Evolutionary conservation across 2,329 filamentous ascomycete species (phyloP).

Genomic region (Colletotrichum kahawae): DNA sequence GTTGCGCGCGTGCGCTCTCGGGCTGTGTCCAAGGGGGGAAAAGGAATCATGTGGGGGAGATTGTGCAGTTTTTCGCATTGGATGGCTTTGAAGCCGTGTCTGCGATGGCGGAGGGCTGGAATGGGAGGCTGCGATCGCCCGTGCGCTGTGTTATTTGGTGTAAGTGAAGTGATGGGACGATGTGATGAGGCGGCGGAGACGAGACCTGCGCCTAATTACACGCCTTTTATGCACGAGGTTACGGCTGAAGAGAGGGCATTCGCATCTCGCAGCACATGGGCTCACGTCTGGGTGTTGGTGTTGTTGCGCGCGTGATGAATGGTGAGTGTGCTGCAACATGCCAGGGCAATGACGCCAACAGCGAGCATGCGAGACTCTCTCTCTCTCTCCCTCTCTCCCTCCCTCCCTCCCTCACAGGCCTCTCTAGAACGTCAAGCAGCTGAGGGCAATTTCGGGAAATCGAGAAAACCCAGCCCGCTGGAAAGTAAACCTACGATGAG

Average conservation of each 20-base stretch:
- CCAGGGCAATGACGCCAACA: not conserved
- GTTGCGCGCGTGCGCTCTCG: not conserved
- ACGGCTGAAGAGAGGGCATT: not conserved
- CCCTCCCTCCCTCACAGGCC: not conserved
- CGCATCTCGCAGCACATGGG: fast-evolving
- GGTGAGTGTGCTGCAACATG: fast-evolving
- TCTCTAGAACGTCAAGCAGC: not conserved
- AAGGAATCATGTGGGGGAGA: not conserved
- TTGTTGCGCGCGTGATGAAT: not conserved
- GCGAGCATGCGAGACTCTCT: not conserved
- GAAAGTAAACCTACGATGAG: not conserved
- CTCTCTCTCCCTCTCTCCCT: not conserved
- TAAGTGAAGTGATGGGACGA: not conserved
- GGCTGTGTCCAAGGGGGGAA: not conserved
- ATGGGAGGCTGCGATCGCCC: not conserved
- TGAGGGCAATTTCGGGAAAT: not conserved
- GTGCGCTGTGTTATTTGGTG: not conserved
- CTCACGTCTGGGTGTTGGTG: not conserved
- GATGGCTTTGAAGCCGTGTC: not conserved
- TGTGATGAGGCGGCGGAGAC: not conserved
- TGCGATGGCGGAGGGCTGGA: not conserved
- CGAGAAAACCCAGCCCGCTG: not conserved
- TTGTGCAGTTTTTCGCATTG: not conserved
- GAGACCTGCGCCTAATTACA: not conserved
- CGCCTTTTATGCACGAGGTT: not conserved